These are phyloP conservation scores for Stephanodiscus triporus DNA, from an alignment of 108 stramenopile genomes.

Conservation along the genomic window DNA sequence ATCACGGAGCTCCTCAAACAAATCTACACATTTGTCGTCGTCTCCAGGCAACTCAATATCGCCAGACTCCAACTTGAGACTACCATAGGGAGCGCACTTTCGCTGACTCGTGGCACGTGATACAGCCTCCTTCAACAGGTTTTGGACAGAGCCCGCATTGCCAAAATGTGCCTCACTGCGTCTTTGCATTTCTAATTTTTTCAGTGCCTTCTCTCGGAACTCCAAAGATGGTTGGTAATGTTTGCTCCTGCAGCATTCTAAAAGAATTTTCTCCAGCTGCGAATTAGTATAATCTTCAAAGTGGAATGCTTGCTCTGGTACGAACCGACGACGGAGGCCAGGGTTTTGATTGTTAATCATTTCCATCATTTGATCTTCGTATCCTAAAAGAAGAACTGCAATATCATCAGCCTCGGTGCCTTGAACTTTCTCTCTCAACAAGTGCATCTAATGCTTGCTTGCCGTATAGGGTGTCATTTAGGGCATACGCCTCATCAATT, in stretches of 20 bases:
- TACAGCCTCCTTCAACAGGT: constrained; percentile 42
- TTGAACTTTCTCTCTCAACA: constrained; percentile 78
- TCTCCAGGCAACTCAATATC: constrained; percentile 39
- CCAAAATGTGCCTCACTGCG: constrained; percentile 63
- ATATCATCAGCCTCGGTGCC: constrained; percentile 70
- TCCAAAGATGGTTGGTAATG: constrained; percentile 31
- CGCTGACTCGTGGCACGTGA: constrained; percentile 11
- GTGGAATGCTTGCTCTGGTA: constrained; percentile 60
- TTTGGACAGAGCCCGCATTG: constrained; percentile 75
- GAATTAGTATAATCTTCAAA: constrained; percentile 78
- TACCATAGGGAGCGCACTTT: constrained; percentile 17
- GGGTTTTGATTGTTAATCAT: constrained; percentile 70
- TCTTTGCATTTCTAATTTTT: constrained; percentile 27
- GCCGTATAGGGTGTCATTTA: constrained; percentile 56
- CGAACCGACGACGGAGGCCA: constrained; percentile 71
- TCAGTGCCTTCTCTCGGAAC: constrained; percentile 43
- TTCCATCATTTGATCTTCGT: constrained; percentile 64
- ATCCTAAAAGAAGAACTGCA: constrained; percentile 77
- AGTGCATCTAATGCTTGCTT: constrained; percentile 69
- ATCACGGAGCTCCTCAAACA: constrained; percentile 25
- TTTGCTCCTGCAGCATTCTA: constrained; percentile 21
- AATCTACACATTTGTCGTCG: constrained; percentile 38
- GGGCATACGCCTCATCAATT: constrained; percentile 81
- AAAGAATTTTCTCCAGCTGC: constrained; percentile 60
- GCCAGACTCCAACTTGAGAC: constrained; percentile 1